Evolutionary conservation across 2,329 filamentous ascomycete species (phyloP).

Genomic region (Hypoxylon sp.): DNA sequence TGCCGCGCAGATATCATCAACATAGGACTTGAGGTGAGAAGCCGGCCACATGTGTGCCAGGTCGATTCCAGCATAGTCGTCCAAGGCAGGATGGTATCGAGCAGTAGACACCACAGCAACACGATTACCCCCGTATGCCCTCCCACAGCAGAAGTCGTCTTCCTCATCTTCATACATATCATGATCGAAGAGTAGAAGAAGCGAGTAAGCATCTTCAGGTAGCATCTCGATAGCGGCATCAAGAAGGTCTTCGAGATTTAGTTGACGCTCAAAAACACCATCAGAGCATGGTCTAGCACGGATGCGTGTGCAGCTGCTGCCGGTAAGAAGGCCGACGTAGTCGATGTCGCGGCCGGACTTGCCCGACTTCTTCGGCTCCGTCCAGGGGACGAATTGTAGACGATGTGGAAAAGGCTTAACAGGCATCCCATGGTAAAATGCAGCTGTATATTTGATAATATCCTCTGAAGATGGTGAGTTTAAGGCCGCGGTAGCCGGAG

Average conservation of each 20-base stretch:
- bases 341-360: conserved; percentile 12
- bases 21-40: conserved; percentile 69
- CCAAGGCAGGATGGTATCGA: conserved; percentile 69
- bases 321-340: conserved; percentile 60
- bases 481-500: not conserved
- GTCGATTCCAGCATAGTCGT: conserved; percentile 56
- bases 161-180: conserved; percentile 75
- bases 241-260: conserved; percentile 72
- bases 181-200: conserved; percentile 70
- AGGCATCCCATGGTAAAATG: conserved; percentile 67
- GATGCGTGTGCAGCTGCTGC: conserved; percentile 61
- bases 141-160: conserved; percentile 75
- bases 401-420: conserved; percentile 59
- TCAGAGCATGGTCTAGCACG: conserved; percentile 64
- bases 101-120: conserved; percentile 73
- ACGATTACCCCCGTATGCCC: conserved; percentile 74
- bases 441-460: conserved; percentile 55
- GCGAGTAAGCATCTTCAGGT: conserved; percentile 69
- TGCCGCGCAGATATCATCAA: conserved; percentile 57
- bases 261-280: conserved; percentile 61
- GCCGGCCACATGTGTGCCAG: conserved; percentile 72
- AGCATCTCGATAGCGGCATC: conserved; percentile 67
- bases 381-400: conserved; percentile 66
- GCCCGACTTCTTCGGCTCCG: conserved; percentile 43
- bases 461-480: conserved; percentile 50